Conservation (phyloP, 306 rosid species). For the Sicyos baderoa region DNA sequence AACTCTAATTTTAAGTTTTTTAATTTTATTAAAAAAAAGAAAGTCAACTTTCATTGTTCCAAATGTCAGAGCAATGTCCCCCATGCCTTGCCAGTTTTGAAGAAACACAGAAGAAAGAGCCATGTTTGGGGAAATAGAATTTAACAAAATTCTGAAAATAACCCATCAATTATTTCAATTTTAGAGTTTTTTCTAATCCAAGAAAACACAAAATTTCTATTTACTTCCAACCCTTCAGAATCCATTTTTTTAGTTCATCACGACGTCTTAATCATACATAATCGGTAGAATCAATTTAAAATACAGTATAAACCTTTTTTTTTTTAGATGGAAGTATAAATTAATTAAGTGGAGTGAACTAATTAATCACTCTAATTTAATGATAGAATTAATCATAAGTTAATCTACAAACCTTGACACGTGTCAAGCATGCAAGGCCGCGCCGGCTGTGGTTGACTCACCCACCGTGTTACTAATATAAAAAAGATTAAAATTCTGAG, state of each 20-base stretch:
- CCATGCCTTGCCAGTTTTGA: conserved; percentile 2
- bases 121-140: not conserved
- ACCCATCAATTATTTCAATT: not conserved
- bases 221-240: conserved; percentile 10
- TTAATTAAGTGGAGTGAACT: not conserved
- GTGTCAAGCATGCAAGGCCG: conserved; percentile 33
- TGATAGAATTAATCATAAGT: not conserved
- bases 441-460: conserved; percentile 16
- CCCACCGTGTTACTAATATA: not conserved
- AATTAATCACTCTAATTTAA: not conserved
- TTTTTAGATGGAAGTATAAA: not conserved
- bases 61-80: conserved; percentile 11
- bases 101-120: not conserved
- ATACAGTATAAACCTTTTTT: too few species aligned
- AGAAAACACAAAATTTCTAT: not conserved
- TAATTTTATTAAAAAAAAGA: too few species aligned
- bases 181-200: not conserved
- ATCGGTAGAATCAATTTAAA: not conserved
- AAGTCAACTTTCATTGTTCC: conserved; percentile 16
- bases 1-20: too few species aligned
- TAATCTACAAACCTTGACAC: not conserved
- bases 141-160: not conserved
- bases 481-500: not conserved
- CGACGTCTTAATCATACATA: too few species aligned
- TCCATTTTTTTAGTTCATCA: too few species aligned